phyloP scores from a whole-genome alignment of 176 grass and related monocot species.

The Poa pratensis region DNA sequence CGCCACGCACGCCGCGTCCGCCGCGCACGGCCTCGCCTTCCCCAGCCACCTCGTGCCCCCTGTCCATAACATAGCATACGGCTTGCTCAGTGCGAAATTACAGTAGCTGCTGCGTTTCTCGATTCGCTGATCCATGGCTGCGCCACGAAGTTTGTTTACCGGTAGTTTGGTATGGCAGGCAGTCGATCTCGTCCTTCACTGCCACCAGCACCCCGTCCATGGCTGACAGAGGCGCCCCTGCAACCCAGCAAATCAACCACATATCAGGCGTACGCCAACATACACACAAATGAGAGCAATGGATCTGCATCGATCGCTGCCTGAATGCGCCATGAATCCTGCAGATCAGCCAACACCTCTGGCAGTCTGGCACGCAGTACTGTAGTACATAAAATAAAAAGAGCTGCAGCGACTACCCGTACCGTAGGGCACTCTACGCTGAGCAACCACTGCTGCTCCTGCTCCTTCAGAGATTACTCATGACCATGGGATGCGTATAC shows the following conservation, averaged over 20 bases:
- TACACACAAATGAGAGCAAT: neutral
- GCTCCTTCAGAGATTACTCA: neutral
- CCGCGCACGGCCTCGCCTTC: slow-evolving; percentile 49
- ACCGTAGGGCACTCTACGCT: neutral
- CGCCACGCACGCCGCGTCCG: slow-evolving; percentile 75
- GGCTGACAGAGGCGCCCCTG: slow-evolving; percentile 66
- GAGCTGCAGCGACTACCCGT: neutral
- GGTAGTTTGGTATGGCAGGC: slow-evolving; percentile 81
- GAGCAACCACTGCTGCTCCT: neutral
- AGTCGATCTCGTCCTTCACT: slow-evolving; percentile 91
- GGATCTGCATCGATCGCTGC: neutral
- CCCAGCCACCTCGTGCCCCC: slow-evolving; percentile 83
- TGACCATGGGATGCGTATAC: neutral
- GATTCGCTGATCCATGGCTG: too few relatives aligned
- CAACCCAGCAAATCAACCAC: neutral
- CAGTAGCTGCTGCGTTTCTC: neutral
- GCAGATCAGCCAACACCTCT: neutral
- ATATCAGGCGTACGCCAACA: neutral
- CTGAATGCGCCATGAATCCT: neutral
- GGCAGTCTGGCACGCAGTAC: neutral
- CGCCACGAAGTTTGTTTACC: too few relatives aligned
- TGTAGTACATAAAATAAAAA: neutral
- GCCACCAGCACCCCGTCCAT: slow-evolving; percentile 89
- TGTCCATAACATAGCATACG: neutral
- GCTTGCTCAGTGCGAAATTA: neutral